Base-by-base conservation (phyloP, 2,329 filamentous ascomycete species). In the Neophaeococcomyces mojaviensis region DNA sequence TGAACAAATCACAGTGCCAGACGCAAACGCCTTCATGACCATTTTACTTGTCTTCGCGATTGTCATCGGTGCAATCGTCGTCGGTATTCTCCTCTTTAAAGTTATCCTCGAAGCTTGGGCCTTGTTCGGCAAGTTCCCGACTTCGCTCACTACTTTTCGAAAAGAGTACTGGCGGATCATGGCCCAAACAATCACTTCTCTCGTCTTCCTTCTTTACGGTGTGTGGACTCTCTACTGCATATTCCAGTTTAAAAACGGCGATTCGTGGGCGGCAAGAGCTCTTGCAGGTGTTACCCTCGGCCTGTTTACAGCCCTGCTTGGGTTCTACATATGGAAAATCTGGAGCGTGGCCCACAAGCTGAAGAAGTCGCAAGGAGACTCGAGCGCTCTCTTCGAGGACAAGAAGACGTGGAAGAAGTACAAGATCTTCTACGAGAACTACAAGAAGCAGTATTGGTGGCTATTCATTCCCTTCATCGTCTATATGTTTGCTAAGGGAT, bases 401-500 rank as follows among this genome's bases (percentile, higher is more conserved):
- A 94, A 92, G 72, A 78, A 84, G 48, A 82, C 84, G 33, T 96
- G 92, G 89, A 76, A 87, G 64, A 94, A 92, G 71, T 98, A 98
- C 75, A 92, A 86, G 59, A 75, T 96, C 51, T 97, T 98, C 70
- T 98, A 98, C 71, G 92, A 97, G 60, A 84, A 83, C 57, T 97
- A 95, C 74, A 88, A 88, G 70, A 88, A 86, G 66, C 80, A 82
- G 57, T 95, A 90, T 71, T 98, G 92, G 92, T 97, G 90, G 90
- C 68, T 96, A 19, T 97, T 98, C 62, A 76, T 97, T 12, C 92
- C 92, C 0, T 73, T 78, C 50, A 95, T 97, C 59, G 50, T 88
- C 53, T 97, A 97, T 72, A 85, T 89, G 72, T 88, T 96, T 61
- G 82, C 81, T 61, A 92, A 92, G 69, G 89, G 90, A 45, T 84